Base-by-base conservation (phyloP, 1,284 basidiomycete species). In the Sporisorium scitamineum region DNA sequence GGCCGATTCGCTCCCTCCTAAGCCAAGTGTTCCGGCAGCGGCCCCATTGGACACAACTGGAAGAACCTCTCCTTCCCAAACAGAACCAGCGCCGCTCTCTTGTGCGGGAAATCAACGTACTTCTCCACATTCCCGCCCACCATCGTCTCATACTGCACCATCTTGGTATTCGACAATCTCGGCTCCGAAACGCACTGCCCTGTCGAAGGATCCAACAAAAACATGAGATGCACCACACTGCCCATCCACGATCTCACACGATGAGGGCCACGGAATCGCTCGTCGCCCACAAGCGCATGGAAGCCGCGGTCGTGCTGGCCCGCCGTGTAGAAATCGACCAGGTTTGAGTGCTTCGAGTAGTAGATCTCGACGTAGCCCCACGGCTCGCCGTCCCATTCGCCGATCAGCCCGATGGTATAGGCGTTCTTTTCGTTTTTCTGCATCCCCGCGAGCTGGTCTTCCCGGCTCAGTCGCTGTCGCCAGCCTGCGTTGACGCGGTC, bases 331-430 rank as follows among this genome's bases (percentile, higher is more conserved):
- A 70, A 81, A 27, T 59, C 67, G 14, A 68, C 69, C 32, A 83
- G 63, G 32, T 72, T 74, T 24, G 65, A 72, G 13, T 80, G 72
- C 47, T 74, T 76, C 13, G 65, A 61, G 54, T 77, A 81, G 69
- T 84, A 84, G 52, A 83, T 64, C 61, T 84, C 83, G 50, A 84
- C 68, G 32, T 82, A 84, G 14, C 83, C 83, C 71, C 80, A 84
- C 9, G 81, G 70, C 54, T 82, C 79, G 54, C 79, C 81, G 18
- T 82, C 79, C 80, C 80, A 84, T 27, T 80, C 75, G 14, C 80
- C 83, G 37, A 84, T 79, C 18, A 84, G 63, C 3, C 80, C 82
- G 26, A 78, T 58, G 13, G 47, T 45, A 52, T 70, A 70, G 0
- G 70, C 52, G 22, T 62, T 63, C 11, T 62, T 53, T 39, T 81